Evolutionary conservation across 169 alveolate genomes (phyloP).

Genomic region (Plasmodium cynomolgi): DNA sequence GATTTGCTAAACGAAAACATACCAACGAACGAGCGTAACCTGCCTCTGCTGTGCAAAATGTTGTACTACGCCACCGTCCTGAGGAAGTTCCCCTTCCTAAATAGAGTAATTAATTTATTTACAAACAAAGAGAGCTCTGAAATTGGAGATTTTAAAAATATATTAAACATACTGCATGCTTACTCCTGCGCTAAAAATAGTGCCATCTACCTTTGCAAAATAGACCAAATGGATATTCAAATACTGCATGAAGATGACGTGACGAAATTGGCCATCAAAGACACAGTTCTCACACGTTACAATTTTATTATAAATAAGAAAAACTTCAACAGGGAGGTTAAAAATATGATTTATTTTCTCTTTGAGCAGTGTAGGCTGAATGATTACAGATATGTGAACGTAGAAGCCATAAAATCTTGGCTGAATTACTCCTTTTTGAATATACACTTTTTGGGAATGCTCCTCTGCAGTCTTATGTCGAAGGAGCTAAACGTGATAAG

Average conservation of each 20-base stretch:
- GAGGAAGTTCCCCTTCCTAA: conserved; percentile 34
- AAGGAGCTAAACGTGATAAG: conserved; percentile 37
- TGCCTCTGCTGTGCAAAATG: conserved; percentile 33
- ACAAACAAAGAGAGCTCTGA: conserved; percentile 15
- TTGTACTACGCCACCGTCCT: conserved; percentile 43
- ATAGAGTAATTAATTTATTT: conserved; percentile 42
- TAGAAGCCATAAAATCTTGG: conserved; percentile 1
- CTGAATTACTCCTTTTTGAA: conserved; percentile 52
- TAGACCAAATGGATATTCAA: conserved; percentile 10
- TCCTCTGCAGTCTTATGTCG: conserved; percentile 34
- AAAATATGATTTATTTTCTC: conserved; percentile 51
- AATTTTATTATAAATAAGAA: conserved; percentile 31
- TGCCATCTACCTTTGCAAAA: not conserved
- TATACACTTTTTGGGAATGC: conserved; percentile 37
- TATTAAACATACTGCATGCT: conserved; percentile 50
- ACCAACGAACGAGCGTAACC: conserved; percentile 17
- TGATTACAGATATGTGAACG: conserved; percentile 43
- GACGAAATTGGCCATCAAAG: not conserved
- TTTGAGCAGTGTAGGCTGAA: conserved; percentile 45
- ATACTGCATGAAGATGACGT: not conserved
- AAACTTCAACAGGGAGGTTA: conserved; percentile 4
- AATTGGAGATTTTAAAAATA: conserved; percentile 41
- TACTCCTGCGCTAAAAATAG: conserved; percentile 22
- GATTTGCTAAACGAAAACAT: conserved; percentile 36
- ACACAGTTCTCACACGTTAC: conserved; percentile 2